phyloP scores from a whole-genome alignment of 495 filamentous ascomycete genomes.

The Diplogelasinospora grovesii region DNA sequence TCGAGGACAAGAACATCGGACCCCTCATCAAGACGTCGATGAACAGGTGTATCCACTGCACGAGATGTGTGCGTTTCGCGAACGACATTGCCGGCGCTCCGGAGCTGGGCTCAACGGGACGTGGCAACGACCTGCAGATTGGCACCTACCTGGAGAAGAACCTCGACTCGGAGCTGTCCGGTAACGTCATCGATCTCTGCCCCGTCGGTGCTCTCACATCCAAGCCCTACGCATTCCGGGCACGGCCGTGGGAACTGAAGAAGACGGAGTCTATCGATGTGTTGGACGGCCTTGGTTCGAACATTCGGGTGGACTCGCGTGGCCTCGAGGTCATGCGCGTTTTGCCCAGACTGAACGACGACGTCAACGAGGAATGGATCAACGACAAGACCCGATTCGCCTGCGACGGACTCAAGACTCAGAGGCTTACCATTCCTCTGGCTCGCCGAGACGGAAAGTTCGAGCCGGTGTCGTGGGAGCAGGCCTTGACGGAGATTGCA shows the following conservation, averaged over 20 bases:
- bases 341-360: constrained; percentile 86
- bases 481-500: constrained; percentile 79
- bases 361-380: constrained; percentile 99
- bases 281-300: constrained; percentile 84
- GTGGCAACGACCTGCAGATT: constrained; percentile 95
- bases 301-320: constrained; percentile 84
- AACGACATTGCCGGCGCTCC: constrained; percentile 95
- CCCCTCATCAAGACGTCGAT: constrained; percentile 99
- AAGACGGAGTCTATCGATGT: constrained; percentile 92
- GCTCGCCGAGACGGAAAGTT: constrained; percentile 85
- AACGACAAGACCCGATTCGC: constrained; percentile 97
- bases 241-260: constrained; percentile 92
- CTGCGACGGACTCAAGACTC: constrained; percentile 93
- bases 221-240: constrained; percentile 96
- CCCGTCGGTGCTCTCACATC: constrained; percentile 93
- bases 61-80: constrained; percentile 92
- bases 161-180: constrained; percentile 88
- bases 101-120: constrained; percentile 86
- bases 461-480: constrained; percentile 86
- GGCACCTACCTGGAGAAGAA: constrained; percentile 93
- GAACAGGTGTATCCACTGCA: constrained; percentile 99
- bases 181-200: constrained; percentile 96
- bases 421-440: constrained; percentile 85
- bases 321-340: constrained; percentile 97
- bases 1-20: constrained; percentile 98